phyloP scores from a whole-genome alignment of 345 rosid species.

The Kernera saxatilis region DNA sequence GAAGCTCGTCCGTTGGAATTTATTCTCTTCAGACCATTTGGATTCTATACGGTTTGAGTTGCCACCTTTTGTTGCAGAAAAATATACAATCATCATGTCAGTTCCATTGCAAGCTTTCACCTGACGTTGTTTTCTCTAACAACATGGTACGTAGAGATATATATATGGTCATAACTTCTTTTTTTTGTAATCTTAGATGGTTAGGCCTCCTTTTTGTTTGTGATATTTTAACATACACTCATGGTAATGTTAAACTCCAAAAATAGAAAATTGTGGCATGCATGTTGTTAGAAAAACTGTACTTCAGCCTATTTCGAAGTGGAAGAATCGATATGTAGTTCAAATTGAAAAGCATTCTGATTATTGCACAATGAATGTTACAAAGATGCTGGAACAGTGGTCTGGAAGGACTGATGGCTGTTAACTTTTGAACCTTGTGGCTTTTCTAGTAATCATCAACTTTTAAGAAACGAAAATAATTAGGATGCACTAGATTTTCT shows the following conservation, averaged over 20 bases:
- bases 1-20: neutral
- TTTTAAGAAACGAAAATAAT: neutral
- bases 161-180: neutral
- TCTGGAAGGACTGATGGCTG: neutral
- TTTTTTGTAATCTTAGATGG: neutral
- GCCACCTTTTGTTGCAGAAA: slow-evolving; percentile 47
- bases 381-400: slow-evolving; percentile 8
- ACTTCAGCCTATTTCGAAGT: neutral
- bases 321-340: neutral
- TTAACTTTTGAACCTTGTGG: slow-evolving; percentile 1
- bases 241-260: neutral
- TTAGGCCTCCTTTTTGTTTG: neutral
- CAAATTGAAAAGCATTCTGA: slow-evolving; percentile 3
- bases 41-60: slow-evolving; percentile 7
- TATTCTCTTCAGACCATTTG: neutral
- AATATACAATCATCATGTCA: slow-evolving; percentile 44
- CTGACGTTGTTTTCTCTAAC: slow-evolving; percentile 47
- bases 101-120: slow-evolving; percentile 71
- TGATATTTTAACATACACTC: neutral
- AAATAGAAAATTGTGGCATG: neutral
- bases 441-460: neutral
- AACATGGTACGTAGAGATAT: slow-evolving; percentile 57
- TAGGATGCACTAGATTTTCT: neutral
- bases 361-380: neutral
- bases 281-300: neutral